A percentile compares a stretch with the other conserved stretches of the same genome.
Evolutionary conservation across 2,329 filamentous ascomycete species (phyloP).

Genomic region (Cladobotryum mycophilum): DNA sequence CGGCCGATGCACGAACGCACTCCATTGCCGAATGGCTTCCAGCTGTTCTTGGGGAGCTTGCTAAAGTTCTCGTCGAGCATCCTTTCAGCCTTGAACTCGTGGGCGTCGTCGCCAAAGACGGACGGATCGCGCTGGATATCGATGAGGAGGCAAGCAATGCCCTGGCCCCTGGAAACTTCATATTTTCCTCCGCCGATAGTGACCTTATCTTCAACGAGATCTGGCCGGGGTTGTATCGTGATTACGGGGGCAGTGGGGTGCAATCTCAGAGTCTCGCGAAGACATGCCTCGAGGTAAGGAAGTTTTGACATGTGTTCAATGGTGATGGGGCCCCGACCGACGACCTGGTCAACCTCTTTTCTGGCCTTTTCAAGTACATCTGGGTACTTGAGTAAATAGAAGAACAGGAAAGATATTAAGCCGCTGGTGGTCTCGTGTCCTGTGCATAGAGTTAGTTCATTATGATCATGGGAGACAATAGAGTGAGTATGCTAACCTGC

Average conservation of each 20-base stretch:
- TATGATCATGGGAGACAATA: too few relatives aligned
- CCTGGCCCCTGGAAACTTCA: slow-evolving; percentile 37
- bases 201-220: slow-evolving; percentile 22
- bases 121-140: slow-evolving; percentile 48
- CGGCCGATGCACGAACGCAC: slow-evolving; percentile 47
- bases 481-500: slow-evolving; percentile 25
- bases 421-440: slow-evolving; percentile 62
- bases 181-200: slow-evolving; percentile 49
- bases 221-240: slow-evolving; percentile 21
- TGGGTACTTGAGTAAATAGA: slow-evolving; percentile 53
- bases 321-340: slow-evolving; percentile 48
- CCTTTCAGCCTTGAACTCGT: slow-evolving; percentile 53
- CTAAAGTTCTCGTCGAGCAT: slow-evolving; percentile 51
- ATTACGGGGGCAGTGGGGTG: slow-evolving; percentile 23
- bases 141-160: slow-evolving; percentile 39
- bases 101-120: slow-evolving; percentile 51
- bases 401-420: slow-evolving; percentile 54
- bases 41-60: slow-evolving; percentile 31
- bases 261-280: slow-evolving; percentile 47
- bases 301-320: slow-evolving; percentile 55
- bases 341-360: slow-evolving; percentile 54
- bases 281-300: slow-evolving; percentile 55
- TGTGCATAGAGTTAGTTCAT: too few relatives aligned
- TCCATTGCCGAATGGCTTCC: slow-evolving; percentile 51
- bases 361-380: slow-evolving; percentile 50